Conservation (phyloP, 140 eudicot genomes). For the Oenanthe javanica region DNA sequence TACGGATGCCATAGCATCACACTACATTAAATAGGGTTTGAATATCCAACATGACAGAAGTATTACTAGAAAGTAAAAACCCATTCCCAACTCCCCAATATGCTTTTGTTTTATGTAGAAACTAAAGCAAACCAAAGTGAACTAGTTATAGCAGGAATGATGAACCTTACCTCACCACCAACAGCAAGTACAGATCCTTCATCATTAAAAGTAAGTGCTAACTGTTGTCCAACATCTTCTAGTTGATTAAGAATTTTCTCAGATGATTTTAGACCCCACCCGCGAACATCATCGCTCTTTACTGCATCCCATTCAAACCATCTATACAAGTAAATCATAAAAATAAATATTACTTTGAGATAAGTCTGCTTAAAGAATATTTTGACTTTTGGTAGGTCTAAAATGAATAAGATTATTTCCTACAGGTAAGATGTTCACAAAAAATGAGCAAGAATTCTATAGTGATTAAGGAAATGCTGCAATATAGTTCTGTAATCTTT, state of each 20-base stretch:
- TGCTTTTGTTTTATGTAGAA: background rate
- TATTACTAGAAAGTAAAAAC: background rate
- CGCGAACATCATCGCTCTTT: slow-evolving; percentile 19
- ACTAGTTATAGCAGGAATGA: slow-evolving; percentile 14
- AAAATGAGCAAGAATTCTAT: background rate
- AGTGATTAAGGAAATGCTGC: background rate
- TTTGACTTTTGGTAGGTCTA: background rate
- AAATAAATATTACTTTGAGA: background rate
- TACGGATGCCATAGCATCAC: background rate
- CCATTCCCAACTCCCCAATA: background rate
- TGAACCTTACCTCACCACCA: slow-evolving; percentile 83
- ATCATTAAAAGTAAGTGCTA: slow-evolving; percentile 57
- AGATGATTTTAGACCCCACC: slow-evolving; percentile 50
- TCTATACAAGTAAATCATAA: slow-evolving; percentile 27
- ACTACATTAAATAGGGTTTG: background rate
- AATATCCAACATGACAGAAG: background rate
- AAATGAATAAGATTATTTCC: background rate
- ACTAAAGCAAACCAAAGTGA: background rate
- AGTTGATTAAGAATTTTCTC: slow-evolving; percentile 58
- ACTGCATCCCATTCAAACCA: slow-evolving; percentile 63
- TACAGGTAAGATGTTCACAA: background rate
- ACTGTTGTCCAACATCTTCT: slow-evolving; percentile 81
- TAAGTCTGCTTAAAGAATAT: background rate
- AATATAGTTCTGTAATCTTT: background rate
- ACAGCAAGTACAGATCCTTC: slow-evolving; percentile 85